These are phyloP conservation scores for Aspergillaceae sp. DNA, from an alignment of 2,329 filamentous ascomycete species.

Conservation along the genomic window DNA sequence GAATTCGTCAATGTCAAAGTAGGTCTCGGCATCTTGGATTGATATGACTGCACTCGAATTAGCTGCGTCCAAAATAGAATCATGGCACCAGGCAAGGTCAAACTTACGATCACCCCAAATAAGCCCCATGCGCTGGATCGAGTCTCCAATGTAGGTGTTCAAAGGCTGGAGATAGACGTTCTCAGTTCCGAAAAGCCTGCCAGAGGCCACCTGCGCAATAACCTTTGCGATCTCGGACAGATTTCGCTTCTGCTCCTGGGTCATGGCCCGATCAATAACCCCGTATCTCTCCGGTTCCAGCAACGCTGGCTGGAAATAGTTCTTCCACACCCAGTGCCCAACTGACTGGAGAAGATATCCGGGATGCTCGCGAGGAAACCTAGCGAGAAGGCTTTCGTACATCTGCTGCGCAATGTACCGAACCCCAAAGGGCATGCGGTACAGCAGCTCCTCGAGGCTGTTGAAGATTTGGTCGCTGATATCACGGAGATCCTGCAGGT, in stretches of 20 bases:
- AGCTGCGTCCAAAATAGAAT: slow-evolving; percentile 14
- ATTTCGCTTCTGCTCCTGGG: slow-evolving; percentile 88
- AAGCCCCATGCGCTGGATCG: slow-evolving; percentile 66
- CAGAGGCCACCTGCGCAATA: slow-evolving; percentile 77
- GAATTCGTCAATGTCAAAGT: slow-evolving; percentile 98
- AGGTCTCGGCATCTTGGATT: slow-evolving; percentile 76
- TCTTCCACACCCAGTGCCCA: slow-evolving; percentile 87
- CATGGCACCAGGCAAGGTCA: neutral
- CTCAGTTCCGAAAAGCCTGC: slow-evolving; percentile 82
- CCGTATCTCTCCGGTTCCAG: slow-evolving; percentile 87
- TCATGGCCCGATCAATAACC: slow-evolving; percentile 80
- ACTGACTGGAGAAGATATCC: slow-evolving; percentile 73
- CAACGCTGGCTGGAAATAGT: slow-evolving; percentile 83
- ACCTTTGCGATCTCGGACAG: slow-evolving; percentile 86
- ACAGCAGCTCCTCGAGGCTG: slow-evolving; percentile 70
- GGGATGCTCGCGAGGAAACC: slow-evolving; percentile 72
- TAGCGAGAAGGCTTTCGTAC: slow-evolving; percentile 65
- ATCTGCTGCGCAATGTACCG: slow-evolving; percentile 81
- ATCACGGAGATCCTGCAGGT: slow-evolving; percentile 86
- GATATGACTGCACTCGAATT: slow-evolving; percentile 55
- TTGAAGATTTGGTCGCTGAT: slow-evolving; percentile 87
- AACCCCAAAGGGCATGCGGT: slow-evolving; percentile 86
- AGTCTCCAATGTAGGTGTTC: slow-evolving; percentile 82
- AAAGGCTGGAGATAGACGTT: slow-evolving; percentile 93
- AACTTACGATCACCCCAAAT: slow-evolving; percentile 59